Evolutionary conservation across 2,329 filamentous ascomycete species (phyloP), one percentile per base, ranked within the genome.

Genomic region (Ophiobolus disseminans): DNA sequence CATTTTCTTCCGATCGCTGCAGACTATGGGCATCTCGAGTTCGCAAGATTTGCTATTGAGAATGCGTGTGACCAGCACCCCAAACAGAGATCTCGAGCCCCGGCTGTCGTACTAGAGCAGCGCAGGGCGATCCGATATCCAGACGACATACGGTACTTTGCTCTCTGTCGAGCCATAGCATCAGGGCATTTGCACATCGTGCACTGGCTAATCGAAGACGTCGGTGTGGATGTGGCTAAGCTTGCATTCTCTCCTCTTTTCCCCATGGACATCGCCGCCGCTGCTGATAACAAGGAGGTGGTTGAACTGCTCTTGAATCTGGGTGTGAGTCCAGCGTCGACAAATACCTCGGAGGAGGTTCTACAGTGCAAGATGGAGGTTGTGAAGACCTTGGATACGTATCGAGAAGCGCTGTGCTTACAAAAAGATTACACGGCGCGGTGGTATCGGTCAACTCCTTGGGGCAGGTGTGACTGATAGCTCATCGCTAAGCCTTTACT

Each of bases 1-100:
- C 32, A 30, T 5, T 46, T 50, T 21, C 34, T 50, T 0, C 48
- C 48, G 1, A 20, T 46, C 10, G 48, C 48, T 10, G 48, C 48
- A 5, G 48, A 50, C n/a, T 23, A 36, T 26, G 48, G 42, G n/a
- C 31, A 46, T 20, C 11, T 46, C 21, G 42, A 45, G 4, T 45
- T 50, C 14, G 42, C 48, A 11, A 41, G 34, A 26, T 43, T 37
- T 32, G 31, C 38, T 14, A 23, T 50, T 5, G 14, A 7, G 13
- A 43, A 28, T 19, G n/a, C 20, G 25, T 35, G 28, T n/a, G 20
- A 47, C 7, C 21, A 13, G 20, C 14, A 32, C 16, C 44, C 21
- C 6, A 19, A 26, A 3, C 1, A 4, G 6, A n/a, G 26, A 6
- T 14, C 13, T 3, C 4, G 3, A 13, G 8, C 5, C 19, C 19